These are phyloP conservation scores for Thalassia testudinum DNA, from an alignment of 116 monocot species.

Conservation along the genomic window DNA sequence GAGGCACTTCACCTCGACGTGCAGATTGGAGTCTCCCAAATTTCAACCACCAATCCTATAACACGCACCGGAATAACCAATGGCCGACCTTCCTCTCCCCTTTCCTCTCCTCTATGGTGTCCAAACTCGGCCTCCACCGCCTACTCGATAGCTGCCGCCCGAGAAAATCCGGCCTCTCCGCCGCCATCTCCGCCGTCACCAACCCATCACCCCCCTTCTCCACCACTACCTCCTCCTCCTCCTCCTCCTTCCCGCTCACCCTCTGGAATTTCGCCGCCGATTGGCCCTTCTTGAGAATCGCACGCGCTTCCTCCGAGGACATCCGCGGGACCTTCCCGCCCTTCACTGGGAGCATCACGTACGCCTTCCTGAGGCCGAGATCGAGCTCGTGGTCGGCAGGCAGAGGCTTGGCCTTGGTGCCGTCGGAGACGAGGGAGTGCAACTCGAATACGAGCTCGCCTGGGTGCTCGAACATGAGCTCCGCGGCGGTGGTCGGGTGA, in stretches of 20 bases:
- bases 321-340: neutral
- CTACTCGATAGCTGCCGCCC: neutral
- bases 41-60: too few relatives aligned
- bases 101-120: conserved; percentile 4
- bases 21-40: too few relatives aligned
- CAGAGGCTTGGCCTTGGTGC: conserved; percentile 1
- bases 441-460: conserved; percentile 2
- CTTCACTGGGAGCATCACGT: conserved; percentile 1
- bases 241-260: too few relatives aligned
- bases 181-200: neutral
- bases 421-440: neutral
- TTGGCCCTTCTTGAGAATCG: neutral
- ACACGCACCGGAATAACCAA: neutral
- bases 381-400: neutral
- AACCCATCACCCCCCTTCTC: neutral
- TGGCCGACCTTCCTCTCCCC: neutral
- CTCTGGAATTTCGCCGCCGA: neutral
- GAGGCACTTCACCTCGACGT: too few relatives aligned
- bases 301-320: neutral
- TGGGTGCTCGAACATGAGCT: conserved; percentile 2
- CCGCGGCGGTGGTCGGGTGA: neutral
- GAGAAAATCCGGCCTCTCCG: neutral
- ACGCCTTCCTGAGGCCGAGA: neutral
- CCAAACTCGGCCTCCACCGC: conserved; percentile 1
- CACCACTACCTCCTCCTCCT: neutral